Percentiles rank a stretch among this genome's conserved stretches.
Conservation (phyloP, 805 yeast genomes). For the Cyberlindnera maritima region DNA sequence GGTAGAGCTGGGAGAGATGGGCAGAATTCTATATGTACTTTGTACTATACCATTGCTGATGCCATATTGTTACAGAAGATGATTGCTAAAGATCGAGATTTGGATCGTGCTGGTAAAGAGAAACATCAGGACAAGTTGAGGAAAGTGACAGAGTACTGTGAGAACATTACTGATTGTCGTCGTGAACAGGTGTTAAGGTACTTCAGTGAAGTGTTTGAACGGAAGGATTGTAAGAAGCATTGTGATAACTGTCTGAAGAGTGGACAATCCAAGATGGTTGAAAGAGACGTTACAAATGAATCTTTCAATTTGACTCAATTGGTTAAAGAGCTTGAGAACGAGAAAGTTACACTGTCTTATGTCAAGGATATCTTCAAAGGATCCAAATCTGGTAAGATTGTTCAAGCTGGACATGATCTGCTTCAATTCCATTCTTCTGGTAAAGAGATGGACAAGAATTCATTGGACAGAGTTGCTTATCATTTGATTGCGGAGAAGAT, state of each 20-base stretch:
- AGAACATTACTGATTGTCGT: slow-evolving; percentile 86
- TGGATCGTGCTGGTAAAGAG: slow-evolving; percentile 62
- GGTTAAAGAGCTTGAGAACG: slow-evolving; percentile 52
- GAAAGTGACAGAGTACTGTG: slow-evolving; percentile 89
- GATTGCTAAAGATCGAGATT: slow-evolving; percentile 73
- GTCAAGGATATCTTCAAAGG: slow-evolving; percentile 86
- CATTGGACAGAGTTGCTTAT: slow-evolving; percentile 80
- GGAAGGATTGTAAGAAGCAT: slow-evolving; percentile 57
- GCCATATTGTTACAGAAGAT: slow-evolving; percentile 71
- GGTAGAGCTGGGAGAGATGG: slow-evolving; percentile 99
- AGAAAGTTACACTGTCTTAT: slow-evolving; percentile 70
- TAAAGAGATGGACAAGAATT: slow-evolving; percentile 56
- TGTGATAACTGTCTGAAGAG: slow-evolving; percentile 82
- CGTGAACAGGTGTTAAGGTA: slow-evolving; percentile 85
- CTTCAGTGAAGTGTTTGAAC: slow-evolving; percentile 79
- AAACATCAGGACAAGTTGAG: slow-evolving; percentile 73
- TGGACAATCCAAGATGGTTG: slow-evolving; percentile 40
- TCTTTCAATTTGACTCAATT: slow-evolving; percentile 59
- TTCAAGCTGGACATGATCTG: slow-evolving; percentile 57
- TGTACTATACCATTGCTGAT: slow-evolving; percentile 80
- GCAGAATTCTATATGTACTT: slow-evolving; percentile 69
- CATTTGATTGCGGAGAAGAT: slow-evolving; percentile 65
- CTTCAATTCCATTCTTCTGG: slow-evolving; percentile 72
- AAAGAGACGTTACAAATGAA: slow-evolving; percentile 64
- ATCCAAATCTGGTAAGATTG: slow-evolving; percentile 57